Evolutionary conservation across 352 stramenopile genomes (phyloP).

Genomic region (Lagenidium sp.): DNA sequence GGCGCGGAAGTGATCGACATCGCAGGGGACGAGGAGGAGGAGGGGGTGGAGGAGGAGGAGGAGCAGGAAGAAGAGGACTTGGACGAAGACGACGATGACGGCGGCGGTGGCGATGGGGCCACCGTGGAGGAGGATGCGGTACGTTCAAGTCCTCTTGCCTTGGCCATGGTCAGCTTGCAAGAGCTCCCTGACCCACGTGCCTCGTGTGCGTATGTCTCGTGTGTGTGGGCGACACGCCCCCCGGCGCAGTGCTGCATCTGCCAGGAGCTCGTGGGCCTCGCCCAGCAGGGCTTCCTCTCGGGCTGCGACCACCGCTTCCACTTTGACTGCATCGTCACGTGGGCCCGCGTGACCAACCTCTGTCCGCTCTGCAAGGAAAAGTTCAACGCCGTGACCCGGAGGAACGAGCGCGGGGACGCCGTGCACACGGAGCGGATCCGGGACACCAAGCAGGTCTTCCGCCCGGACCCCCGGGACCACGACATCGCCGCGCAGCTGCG

Average conservation of each 20-base stretch:
- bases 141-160: too few species aligned
- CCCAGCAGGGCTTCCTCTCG: conserved; percentile 43
- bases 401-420: conserved; percentile 23
- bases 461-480: conserved; percentile 47
- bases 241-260: conserved; percentile 67
- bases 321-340: conserved; percentile 76
- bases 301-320: conserved; percentile 78
- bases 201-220: neutral
- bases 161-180: neutral
- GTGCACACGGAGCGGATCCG: conserved; percentile 26
- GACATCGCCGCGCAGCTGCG: conserved; percentile 55
- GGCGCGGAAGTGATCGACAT: conserved; percentile 5
- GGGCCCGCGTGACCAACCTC: conserved; percentile 76
- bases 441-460: conserved; percentile 57
- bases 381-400: conserved; percentile 44
- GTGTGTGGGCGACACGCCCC: neutral
- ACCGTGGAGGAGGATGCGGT: too few species aligned
- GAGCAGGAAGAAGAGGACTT: conserved; percentile 22
- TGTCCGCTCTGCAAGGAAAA: conserved; percentile 76
- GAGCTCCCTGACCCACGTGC: neutral
- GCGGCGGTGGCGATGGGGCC: neutral
- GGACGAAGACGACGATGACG: conserved; percentile 12
- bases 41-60: conserved; percentile 9
- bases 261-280: conserved; percentile 47
- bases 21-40: conserved; percentile 7